Evolutionary conservation across 768 basidiomycete species (phyloP), one percentile per base, ranked within the genome.

Genomic region (Multifurca ochricompacta): DNA sequence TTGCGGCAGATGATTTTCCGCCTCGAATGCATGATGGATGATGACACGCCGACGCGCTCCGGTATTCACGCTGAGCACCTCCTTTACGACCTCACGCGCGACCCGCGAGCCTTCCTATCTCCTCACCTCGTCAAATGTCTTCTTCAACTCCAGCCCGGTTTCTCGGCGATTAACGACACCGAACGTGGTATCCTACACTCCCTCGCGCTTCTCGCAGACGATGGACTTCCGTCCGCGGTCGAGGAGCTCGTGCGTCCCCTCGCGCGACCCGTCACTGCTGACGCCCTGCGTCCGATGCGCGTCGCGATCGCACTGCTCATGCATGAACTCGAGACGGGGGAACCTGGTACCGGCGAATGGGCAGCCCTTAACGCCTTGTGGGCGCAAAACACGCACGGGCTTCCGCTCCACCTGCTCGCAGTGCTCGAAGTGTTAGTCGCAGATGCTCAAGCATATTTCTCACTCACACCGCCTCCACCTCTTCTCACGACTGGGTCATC

Each of bases 1-100:
- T 68, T 89, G 23, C 80, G 82, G 6, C 87, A 88, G 65, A 76
- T 88, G 67, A 80, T 80, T 0, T 79, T 80, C 48, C 81, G 87
- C 9, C 71, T 91, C 21, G 80, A 80, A 59, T 86, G 85, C 71
- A 85, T 87, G 66, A 79, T 78, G n/a, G 74, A 74, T 45, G 80
- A 81, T 50, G 79, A 80, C 42, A 71, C 77, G 10, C 88, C 86
- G 0, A 74, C 78, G 25, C 78, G 77, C 59, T 78, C 82, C 0
- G 80, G 80, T 2, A 75, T 82, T 30, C 73, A 85, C 37, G 83
- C 82, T 0, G 88, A 91, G 68, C 78, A 82, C 32, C 75, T 89
- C 25, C 72, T 90, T 2, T 68, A 75, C 34, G 76, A 80, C 37
- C 75, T 89, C 25, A 74, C 80, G 0, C 74, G 76, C 41, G 76